A percentile compares a stretch with the other conserved stretches of the same genome.
These are phyloP conservation scores for Malbranchea cinnamomea DNA, from an alignment of 2,329 filamentous ascomycete genomes.

Conservation along the genomic window DNA sequence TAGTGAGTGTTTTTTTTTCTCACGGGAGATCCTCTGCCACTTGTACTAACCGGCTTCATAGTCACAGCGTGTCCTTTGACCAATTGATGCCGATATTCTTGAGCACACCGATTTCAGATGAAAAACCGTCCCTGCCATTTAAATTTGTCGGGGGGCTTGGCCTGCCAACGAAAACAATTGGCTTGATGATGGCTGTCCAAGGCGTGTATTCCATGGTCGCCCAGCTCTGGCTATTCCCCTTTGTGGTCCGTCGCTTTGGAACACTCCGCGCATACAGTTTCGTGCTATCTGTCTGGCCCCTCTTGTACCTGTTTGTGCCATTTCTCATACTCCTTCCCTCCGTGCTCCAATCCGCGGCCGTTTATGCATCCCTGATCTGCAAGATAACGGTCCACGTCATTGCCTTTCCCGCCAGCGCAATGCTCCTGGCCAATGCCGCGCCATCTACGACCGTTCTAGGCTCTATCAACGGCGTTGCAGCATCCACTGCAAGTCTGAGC, in stretches of 20 bases:
- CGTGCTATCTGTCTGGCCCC: slow-evolving; percentile 67
- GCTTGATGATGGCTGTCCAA: slow-evolving; percentile 75
- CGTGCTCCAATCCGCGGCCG: slow-evolving; percentile 52
- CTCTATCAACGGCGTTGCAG: slow-evolving; percentile 82
- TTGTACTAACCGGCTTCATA: slow-evolving; percentile 26
- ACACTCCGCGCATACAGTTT: slow-evolving; percentile 69
- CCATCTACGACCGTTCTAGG: slow-evolving; percentile 74
- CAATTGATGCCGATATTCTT: slow-evolving; percentile 86
- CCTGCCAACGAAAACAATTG: slow-evolving; percentile 68
- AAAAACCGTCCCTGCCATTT: slow-evolving; percentile 55
- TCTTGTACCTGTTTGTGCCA: slow-evolving; percentile 74
- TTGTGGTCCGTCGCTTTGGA: slow-evolving; percentile 59
- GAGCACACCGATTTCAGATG: slow-evolving; percentile 46
- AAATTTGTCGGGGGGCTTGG: slow-evolving; percentile 79
- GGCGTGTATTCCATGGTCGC: slow-evolving; percentile 80
- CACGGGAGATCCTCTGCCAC: slow-evolving; percentile 42
- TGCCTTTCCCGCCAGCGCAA: slow-evolving; percentile 78
- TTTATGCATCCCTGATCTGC: slow-evolving; percentile 67
- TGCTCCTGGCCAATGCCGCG: slow-evolving; percentile 77
- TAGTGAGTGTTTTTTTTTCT: slow-evolving; percentile 51
- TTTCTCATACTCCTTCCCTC: slow-evolving; percentile 77
- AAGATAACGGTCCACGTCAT: slow-evolving; percentile 89
- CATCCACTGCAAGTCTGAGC: slow-evolving; percentile 77
- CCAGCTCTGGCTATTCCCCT: slow-evolving; percentile 71
- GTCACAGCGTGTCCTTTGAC: slow-evolving; percentile 94